Evolutionary conservation across 768 basidiomycete species (phyloP).

Genomic region (Pleurotus tuoliensis): DNA sequence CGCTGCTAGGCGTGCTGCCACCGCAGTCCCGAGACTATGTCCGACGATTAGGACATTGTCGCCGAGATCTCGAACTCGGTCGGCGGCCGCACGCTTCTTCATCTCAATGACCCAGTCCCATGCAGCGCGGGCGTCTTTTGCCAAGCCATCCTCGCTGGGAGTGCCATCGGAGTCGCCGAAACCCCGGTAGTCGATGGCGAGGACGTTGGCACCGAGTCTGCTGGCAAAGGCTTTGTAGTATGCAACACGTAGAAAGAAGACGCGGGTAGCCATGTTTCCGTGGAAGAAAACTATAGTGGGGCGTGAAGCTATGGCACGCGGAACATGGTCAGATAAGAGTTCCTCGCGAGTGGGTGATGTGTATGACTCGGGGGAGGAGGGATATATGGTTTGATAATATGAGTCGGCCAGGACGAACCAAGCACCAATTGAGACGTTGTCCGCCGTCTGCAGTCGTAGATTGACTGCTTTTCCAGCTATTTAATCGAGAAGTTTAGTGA

Average conservation of each 20-base stretch:
- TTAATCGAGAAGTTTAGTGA: not conserved
- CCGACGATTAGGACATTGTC: conserved; percentile 73
- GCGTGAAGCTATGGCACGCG: conserved; percentile 46
- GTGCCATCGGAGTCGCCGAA: conserved; percentile 82
- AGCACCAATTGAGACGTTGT: conserved; percentile 78
- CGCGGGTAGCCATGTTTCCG: conserved; percentile 84
- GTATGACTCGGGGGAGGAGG: conserved; percentile 24
- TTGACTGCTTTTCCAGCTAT: conserved; percentile 78
- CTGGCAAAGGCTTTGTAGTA: conserved; percentile 65
- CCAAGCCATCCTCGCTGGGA: conserved; percentile 74
- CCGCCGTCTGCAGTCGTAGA: conserved; percentile 63
- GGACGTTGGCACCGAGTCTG: conserved; percentile 67
- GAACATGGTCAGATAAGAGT: conserved; percentile 38
- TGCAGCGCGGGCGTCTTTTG: conserved; percentile 68
- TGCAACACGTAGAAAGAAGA: conserved; percentile 59
- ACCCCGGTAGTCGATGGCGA: conserved; percentile 89
- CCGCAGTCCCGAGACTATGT: conserved; percentile 87
- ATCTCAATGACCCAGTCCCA: conserved; percentile 68
- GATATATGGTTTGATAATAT: conserved; percentile 42
- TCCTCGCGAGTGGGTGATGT: conserved; percentile 1
- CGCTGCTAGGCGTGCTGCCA: conserved; percentile 50
- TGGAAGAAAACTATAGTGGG: conserved; percentile 92
- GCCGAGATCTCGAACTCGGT: not conserved
- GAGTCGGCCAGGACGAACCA: conserved; percentile 79
- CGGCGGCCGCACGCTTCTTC: conserved; percentile 46